phyloP scores from a whole-genome alignment of 2,329 filamentous ascomycete genomes.

The Pyrenophora seminiperda region DNA sequence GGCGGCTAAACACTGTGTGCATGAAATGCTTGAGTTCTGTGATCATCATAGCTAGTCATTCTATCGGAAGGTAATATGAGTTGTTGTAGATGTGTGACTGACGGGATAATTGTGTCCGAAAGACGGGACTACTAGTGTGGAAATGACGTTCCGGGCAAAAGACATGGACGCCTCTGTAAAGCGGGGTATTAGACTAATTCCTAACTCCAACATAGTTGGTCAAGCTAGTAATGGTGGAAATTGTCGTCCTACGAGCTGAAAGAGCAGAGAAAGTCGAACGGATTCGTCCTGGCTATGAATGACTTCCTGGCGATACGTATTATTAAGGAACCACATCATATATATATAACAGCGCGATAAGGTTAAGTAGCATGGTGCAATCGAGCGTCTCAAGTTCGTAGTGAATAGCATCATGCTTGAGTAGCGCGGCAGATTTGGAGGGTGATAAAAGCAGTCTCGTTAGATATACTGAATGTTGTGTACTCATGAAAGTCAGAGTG shows the following conservation, averaged over 20 bases:
- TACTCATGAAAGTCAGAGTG: neutral
- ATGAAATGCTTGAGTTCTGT: neutral
- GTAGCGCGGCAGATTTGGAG: neutral
- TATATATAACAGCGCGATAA: constrained; percentile 9
- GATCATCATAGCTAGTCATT: neutral
- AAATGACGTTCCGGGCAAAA: neutral
- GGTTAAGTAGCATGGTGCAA: neutral
- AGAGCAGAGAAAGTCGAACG: constrained; percentile 3
- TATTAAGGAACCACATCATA: constrained; percentile 1
- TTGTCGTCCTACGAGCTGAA: constrained; percentile 3
- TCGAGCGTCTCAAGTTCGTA: constrained; percentile 1
- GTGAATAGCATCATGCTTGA: neutral
- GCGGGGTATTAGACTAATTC: constrained; percentile 1
- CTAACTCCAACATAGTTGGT: constrained; percentile 14
- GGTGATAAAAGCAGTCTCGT: neutral
- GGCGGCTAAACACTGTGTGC: neutral
- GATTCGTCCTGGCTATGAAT: neutral
- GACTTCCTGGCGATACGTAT: neutral
- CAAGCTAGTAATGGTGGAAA: constrained; percentile 6
- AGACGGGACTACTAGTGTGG: constrained; percentile 1
- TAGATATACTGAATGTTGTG: neutral
- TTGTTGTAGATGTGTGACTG: neutral
- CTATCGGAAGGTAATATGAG: neutral
- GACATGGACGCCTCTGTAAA: neutral
- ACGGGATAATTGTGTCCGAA: constrained; percentile 12